These are phyloP conservation scores for Calonectria fujianensis DNA, from an alignment of 2,329 filamentous ascomycete species.

Conservation along the genomic window DNA sequence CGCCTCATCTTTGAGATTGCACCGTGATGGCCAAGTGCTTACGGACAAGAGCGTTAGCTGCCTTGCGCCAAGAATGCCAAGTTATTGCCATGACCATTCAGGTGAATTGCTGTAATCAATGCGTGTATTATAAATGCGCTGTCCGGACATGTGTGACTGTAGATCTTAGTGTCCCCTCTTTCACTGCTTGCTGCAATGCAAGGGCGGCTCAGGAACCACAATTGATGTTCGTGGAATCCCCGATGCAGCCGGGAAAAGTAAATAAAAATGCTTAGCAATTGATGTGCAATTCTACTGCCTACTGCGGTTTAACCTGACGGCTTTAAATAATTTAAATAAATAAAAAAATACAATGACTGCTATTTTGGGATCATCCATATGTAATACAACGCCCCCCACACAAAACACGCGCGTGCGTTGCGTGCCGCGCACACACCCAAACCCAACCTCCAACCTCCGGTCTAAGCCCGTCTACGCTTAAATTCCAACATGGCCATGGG, in stretches of 20 bases:
- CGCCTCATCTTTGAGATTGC: background rate
- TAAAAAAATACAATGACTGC: background rate
- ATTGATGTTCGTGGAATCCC: background rate
- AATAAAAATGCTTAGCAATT: constrained; percentile 18
- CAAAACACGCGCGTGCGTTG: no score
- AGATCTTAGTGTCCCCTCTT: background rate
- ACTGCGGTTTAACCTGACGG: background rate
- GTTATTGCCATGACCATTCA: background rate
- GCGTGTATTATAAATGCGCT: background rate
- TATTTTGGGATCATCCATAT: constrained; percentile 8
- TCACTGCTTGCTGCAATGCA: background rate
- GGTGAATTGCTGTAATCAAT: background rate
- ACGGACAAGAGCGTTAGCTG: background rate
- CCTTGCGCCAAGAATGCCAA: background rate
- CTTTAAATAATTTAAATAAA: background rate
- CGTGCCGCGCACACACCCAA: no score
- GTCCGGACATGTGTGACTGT: background rate
- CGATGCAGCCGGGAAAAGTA: constrained; percentile 14
- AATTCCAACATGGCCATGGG: constrained; percentile 38
- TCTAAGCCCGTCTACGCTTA: constrained; percentile 31
- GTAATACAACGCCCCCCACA: background rate
- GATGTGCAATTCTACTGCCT: constrained; percentile 18
- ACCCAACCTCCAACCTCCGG: background rate
- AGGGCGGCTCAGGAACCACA: background rate
- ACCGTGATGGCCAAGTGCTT: background rate